These are phyloP conservation scores for Colletotrichum falcatum DNA, from an alignment of 2,329 filamentous ascomycete genomes.

Conservation along the genomic window DNA sequence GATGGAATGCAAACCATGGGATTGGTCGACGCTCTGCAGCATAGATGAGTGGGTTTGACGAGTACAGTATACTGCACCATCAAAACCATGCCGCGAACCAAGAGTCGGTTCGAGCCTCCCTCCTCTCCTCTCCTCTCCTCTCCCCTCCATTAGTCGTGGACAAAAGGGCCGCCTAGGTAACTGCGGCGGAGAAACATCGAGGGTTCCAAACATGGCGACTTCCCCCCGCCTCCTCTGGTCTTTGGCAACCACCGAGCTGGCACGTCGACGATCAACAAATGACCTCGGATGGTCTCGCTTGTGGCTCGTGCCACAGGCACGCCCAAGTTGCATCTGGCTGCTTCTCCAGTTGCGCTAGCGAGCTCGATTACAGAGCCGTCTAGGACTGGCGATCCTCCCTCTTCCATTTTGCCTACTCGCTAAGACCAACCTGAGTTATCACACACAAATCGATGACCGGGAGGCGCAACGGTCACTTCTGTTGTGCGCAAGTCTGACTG, in stretches of 20 bases:
- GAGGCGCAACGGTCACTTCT: conserved; percentile 11
- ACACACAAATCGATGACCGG: conserved; percentile 10
- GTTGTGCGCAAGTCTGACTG: background rate
- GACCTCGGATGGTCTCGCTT: conserved; percentile 8
- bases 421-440: background rate
- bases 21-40: conserved; percentile 29
- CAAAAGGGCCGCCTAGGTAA: conserved; percentile 5
- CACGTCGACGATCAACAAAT: conserved; percentile 14
- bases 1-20: conserved; percentile 18
- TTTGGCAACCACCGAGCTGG: background rate
- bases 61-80: conserved; percentile 7
- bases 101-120: conserved; percentile 22
- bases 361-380: conserved; percentile 25
- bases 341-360: conserved; percentile 23
- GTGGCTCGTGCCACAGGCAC: conserved; percentile 20
- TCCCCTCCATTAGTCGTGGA: conserved; percentile 1
- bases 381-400: conserved; percentile 19
- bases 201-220: background rate
- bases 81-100: conserved; percentile 18
- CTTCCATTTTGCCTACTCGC: conserved; percentile 1
- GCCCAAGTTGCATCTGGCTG: conserved; percentile 10
- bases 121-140: too few relatives aligned
- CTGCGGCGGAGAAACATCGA: conserved; percentile 23
- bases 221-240: background rate
- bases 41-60: conserved; percentile 23